Percentiles rank a stretch among this genome's conserved stretches.
Evolutionary conservation across 345 rosid genomes (phyloP).

Genomic region (Linum lewisii): DNA sequence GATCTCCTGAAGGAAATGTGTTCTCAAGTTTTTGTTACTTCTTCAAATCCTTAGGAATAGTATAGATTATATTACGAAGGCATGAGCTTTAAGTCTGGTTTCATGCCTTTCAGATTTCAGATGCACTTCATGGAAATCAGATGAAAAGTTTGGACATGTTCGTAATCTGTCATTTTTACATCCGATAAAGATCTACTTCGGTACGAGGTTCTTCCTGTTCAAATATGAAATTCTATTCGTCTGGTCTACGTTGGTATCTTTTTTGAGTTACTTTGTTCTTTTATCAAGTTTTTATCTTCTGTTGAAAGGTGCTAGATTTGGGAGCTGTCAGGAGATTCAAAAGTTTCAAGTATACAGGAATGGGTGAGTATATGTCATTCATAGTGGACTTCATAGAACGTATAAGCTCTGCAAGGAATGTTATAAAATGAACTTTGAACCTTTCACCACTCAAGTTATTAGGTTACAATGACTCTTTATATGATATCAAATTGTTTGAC

Average conservation of each 20-base stretch:
- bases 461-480: no score
- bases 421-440: neutral
- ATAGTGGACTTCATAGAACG: neutral
- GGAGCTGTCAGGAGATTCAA: constrained; percentile 81
- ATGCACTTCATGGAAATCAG: constrained; percentile 67
- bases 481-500: no score
- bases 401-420: neutral
- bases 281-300: constrained; percentile 8
- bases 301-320: constrained; percentile 74
- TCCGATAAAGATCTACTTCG: constrained; percentile 92
- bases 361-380: constrained; percentile 36
- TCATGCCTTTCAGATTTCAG: constrained; percentile 51
- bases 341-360: constrained; percentile 71
- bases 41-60: neutral
- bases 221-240: neutral
- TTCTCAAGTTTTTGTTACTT: constrained; percentile 4
- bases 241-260: neutral
- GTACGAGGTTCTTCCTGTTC: constrained; percentile 31
- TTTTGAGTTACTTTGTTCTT: constrained; percentile 1
- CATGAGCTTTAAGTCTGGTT: constrained; percentile 13
- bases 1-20: constrained; percentile 7
- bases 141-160: constrained; percentile 60
- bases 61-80: neutral
- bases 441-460: neutral
- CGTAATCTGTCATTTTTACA: constrained; percentile 86